A percentile compares a stretch with the other conserved stretches of the same genome.
These are phyloP conservation scores for Torulaspora indica DNA, from an alignment of 805 yeast genomes.

Conservation along the genomic window DNA sequence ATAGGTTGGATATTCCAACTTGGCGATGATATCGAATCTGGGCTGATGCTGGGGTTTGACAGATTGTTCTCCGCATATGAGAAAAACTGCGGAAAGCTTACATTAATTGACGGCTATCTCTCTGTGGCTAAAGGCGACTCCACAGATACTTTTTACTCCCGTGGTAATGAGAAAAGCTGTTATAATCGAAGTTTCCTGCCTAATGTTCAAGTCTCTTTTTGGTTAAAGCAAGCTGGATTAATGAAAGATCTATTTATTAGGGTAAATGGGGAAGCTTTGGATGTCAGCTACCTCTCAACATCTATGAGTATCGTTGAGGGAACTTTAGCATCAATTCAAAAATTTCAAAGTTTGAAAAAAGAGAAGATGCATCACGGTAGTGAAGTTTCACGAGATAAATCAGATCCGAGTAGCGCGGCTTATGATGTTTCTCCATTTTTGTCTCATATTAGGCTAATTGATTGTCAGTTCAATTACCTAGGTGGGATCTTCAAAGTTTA, in stretches of 20 bases:
- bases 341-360: slow-evolving; percentile 38
- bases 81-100: slow-evolving; percentile 58
- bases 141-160: slow-evolving; percentile 46
- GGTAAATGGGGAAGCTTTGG: slow-evolving; percentile 64
- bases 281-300: slow-evolving; percentile 57
- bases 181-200: slow-evolving; percentile 66
- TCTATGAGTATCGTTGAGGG: slow-evolving; percentile 53
- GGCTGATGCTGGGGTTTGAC: slow-evolving; percentile 75
- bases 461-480: slow-evolving; percentile 53
- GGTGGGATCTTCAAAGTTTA: slow-evolving; percentile 57
- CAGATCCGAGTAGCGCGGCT: slow-evolving; percentile 9
- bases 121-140: slow-evolving; percentile 64
- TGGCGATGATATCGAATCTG: slow-evolving; percentile 46
- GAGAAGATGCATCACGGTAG: slow-evolving; percentile 11
- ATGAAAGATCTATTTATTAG: slow-evolving; percentile 48
- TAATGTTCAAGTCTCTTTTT: slow-evolving; percentile 49
- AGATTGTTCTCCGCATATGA: slow-evolving; percentile 62
- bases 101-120: slow-evolving; percentile 62
- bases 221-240: slow-evolving; percentile 23
- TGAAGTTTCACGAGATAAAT: slow-evolving; percentile 2
- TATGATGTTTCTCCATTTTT: slow-evolving; percentile 23
- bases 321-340: slow-evolving; percentile 43
- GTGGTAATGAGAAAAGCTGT: slow-evolving; percentile 43
- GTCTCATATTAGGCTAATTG: slow-evolving; percentile 39
- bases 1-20: slow-evolving; percentile 73